phyloP scores from a whole-genome alignment of 2,329 filamentous ascomycete species.

The Penicillium sp. region DNA sequence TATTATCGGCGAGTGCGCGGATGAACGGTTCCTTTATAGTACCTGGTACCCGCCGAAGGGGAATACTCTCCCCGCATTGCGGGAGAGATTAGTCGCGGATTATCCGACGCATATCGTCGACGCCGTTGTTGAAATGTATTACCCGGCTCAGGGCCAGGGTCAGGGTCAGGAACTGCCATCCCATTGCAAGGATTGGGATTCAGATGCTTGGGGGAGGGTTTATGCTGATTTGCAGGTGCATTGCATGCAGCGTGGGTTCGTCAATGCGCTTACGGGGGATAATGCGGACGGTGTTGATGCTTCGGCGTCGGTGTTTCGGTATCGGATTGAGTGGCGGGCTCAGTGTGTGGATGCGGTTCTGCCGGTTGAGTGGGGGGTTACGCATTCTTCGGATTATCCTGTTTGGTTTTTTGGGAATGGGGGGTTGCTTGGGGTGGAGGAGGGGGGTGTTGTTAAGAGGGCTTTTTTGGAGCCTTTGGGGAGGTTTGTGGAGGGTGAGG shows the following conservation, averaged over 20 bases:
- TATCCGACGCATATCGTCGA: slow-evolving; percentile 48
- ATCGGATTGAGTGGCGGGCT: slow-evolving; percentile 54
- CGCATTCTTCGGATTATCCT: slow-evolving; percentile 52
- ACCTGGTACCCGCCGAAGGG: slow-evolving; percentile 47
- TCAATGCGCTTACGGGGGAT: slow-evolving; percentile 40
- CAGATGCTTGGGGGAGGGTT: slow-evolving; percentile 51
- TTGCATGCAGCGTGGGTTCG: slow-evolving; percentile 51
- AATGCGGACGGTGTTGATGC: slow-evolving; percentile 40
- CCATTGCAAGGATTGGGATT: slow-evolving; percentile 44
- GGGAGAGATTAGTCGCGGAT: slow-evolving; percentile 50
- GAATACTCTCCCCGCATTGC: slow-evolving; percentile 43
- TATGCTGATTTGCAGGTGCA: slow-evolving; percentile 58
- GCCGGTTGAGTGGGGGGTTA: slow-evolving; percentile 51
- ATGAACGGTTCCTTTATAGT: slow-evolving; percentile 53
- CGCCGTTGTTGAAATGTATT: slow-evolving; percentile 46
- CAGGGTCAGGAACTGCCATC: slow-evolving; percentile 38
- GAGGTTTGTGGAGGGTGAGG: slow-evolving; percentile 27
- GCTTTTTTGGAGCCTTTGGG: slow-evolving; percentile 31
- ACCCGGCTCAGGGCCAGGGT: slow-evolving; percentile 36
- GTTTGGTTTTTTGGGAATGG: slow-evolving; percentile 58
- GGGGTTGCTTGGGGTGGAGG: slow-evolving; percentile 37
- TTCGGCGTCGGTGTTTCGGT: slow-evolving; percentile 47
- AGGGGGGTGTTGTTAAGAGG: slow-evolving; percentile 43
- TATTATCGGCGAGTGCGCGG: slow-evolving; percentile 53
- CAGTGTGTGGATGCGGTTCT: slow-evolving; percentile 43